Base-by-base conservation (phyloP, 768 basidiomycete genomes). In the Holtermanniella nyarrowii region DNA sequence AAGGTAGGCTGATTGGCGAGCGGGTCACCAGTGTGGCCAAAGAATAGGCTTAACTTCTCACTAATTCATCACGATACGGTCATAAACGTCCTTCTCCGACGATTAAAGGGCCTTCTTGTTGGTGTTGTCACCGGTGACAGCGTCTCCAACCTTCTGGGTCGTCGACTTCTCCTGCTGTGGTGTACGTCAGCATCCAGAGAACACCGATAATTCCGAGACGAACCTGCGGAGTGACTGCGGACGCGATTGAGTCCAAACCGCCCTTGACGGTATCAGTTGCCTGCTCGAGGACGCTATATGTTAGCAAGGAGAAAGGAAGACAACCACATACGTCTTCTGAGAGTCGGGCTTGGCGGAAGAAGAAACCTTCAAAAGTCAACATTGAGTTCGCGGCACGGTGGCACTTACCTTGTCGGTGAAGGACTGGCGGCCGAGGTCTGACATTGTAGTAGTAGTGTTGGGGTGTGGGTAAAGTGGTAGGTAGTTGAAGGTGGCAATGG, bases 201-300 rank as follows among this genome's bases (percentile, higher is more conserved):
- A 18, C 42, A n/a, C 37, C 37, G n/a, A n/a, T 11, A n/a, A 40
- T 40, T 11, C n/a, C 4, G 25, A 37, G 27, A 4, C n/a, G n/a
- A 39, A 48, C 25, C 31, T 37, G 31, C 4, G 46, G 55, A 14
- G 46, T 42, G 20, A 56, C 55, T 44, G 54, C 54, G 31, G 48
- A 52, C 26, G 55, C 55, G 27, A 56, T 50, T 18, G 45, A 43
- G 55, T 56, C 55, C 7, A 56, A 23, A 31, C 50, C 24, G 26
- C 55, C 55, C 55, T 56, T 56, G 52, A 53, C 56, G 51, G 18
- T 44, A 48, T 57, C 56, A 22, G 45, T 43, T 23, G 50, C 49
- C 49, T 51, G 50, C 50, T 55, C 54, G 42, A 55, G 40, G 45
- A 43, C 31, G 14, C 39, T 23, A 21, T 18, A 26, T 5, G 24